Base-by-base conservation (phyloP, 192 early-diverging fungal genomes). In the Thamnidium elegans region DNA sequence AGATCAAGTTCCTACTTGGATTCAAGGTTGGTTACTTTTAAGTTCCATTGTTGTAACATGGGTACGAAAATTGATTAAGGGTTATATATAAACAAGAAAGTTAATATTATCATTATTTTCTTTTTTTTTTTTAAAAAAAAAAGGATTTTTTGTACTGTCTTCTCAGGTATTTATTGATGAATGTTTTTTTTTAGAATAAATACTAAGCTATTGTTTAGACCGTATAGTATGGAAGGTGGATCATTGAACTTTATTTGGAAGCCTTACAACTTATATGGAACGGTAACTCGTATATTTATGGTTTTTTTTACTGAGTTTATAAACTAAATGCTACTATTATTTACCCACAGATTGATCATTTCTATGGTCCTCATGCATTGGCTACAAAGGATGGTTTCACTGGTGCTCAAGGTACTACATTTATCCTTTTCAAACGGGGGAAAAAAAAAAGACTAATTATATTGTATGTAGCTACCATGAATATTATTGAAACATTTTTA, bases 141-240 rank as follows among this genome's bases (percentile, higher is more conserved):
- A 62, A 70, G 74, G 74, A 75, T 46, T 55, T 58, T 59, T 51
- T 47, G 11, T 70, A 75, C 47, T 75, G 73, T 55, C 48, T 75
- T 7, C 30, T 71, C 5, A 62, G 74, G 68, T 68, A 7, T 31
- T 50, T 17, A 21, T 32, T 62, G 2, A 10, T 50, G 42, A 39
- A 19, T 21, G 39, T 26, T 36, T 50, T 19, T 54, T 39, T 13
- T 54, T 43, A n/a, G 2, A 39, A 55, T 17, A n/a, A 42, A 45
- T n/a, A n/a, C 8, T 4, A 36, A 31, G 15, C 0, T 39, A 19
- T 50, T 50, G 9, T 31, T 31, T 45, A 73, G 65, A 63, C 68
- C 69, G 11, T 64, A 46, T 17, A 67, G 64, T 20, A 70, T 75
- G 74, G 58, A 48, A 47, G 64, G 69, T 11, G 74, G 74, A 10